Base-by-base conservation (phyloP, 1,284 basidiomycete genomes). In the Ustilago sp. region DNA sequence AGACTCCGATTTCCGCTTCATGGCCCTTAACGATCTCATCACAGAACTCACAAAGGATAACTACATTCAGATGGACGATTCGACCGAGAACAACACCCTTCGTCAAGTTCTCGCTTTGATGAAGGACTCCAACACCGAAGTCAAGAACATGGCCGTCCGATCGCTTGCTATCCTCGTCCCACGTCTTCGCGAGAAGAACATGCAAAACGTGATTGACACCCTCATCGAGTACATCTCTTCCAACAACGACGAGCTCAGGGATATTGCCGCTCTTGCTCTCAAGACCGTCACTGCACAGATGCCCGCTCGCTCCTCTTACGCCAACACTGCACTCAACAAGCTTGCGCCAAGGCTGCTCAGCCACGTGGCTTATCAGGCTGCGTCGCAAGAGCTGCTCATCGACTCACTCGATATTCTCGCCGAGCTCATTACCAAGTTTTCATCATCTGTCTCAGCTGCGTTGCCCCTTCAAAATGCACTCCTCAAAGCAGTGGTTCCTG, bases 251-350 rank as follows among this genome's bases (percentile, higher is more conserved):
- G 93, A 95, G 77, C 88, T 97, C 60, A 89, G 96, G 67, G 96
- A 98, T 88, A 95, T 99, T 74, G 93, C 95, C 13, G 92, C 93
- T 45, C 90, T 72, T 94, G 94, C 94, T 3, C 89, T 99, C 77
- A 98, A 98, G 88, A 96, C 94, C 1, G 95, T 98, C 80, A 94
- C 95, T 0, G 90, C 92, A 17, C 94, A 97, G 86, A 89, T 98
- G 63, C 93, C 94, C 3, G 89, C 90, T 8, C 92, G 93, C 62
- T 92, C 93, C 56, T 91, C 90, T 77, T 90, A 94, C 60, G 93
- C 93, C 2, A 88, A 88, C 1, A 91, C 91, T 43, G 92, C 93
- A n/a, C 93, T 93, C 80, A 91, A 91, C 54, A 94, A 93, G 87
- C 88, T 98, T 53, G 91, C 92, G 0, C 93, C 93, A n/a, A 93